phyloP scores from a whole-genome alignment of 192 early-diverging fungal species.

The Linnemannia elongata region DNA sequence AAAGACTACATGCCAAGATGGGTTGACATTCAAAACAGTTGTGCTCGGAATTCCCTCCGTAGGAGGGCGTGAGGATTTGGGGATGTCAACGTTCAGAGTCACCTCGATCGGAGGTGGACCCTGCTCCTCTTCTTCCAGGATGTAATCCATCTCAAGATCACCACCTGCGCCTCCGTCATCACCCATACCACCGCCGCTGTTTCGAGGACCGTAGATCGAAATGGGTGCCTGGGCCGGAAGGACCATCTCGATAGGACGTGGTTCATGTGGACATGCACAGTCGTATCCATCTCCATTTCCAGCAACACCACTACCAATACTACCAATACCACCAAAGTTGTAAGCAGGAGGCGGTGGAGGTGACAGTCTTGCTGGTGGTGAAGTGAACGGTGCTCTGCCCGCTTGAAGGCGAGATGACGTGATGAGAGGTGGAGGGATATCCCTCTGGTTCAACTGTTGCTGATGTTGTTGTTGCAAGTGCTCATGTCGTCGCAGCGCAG shows the following conservation, averaged over 20 bases:
- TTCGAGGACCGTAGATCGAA: conserved; percentile 4
- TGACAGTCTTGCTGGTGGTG: not conserved
- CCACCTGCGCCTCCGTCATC: not conserved
- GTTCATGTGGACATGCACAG: not conserved
- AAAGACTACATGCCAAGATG: conserved; percentile 53
- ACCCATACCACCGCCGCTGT: not conserved
- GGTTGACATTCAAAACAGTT: conserved; percentile 42
- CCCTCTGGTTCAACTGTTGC: not conserved
- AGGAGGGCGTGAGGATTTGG: conserved; percentile 24
- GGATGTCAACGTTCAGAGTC: conserved; percentile 45
- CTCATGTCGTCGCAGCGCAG: not conserved
- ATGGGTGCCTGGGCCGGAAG: conserved; percentile 28
- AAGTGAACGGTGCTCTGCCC: not conserved
- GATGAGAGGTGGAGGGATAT: not conserved
- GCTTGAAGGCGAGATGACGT: not conserved
- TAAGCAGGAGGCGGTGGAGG: not conserved
- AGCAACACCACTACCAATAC: not conserved
- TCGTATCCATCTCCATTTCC: not conserved
- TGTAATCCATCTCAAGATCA: not conserved
- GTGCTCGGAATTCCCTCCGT: conserved; percentile 14
- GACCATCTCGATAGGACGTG: not conserved
- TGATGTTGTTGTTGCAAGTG: not conserved
- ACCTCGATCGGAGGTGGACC: conserved; percentile 28
- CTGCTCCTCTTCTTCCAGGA: conserved; percentile 18
- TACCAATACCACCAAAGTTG: too few relatives aligned